Evolutionary conservation across 805 yeast genomes (phyloP).

Genomic region (Candida arabinofermentans): DNA sequence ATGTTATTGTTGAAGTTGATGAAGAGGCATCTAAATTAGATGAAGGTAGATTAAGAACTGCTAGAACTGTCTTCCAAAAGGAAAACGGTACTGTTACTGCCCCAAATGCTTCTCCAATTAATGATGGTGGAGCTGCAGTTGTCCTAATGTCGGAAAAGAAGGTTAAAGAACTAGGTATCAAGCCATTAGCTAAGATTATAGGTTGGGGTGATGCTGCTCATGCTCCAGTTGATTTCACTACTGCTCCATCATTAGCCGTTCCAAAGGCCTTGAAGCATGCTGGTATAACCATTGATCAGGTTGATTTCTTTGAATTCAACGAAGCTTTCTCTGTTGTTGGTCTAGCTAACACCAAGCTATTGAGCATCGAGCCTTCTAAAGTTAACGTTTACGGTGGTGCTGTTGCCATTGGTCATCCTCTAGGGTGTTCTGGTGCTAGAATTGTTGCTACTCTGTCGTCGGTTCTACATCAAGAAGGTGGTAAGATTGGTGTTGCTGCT

Average conservation of each 20-base stretch:
- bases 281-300: conserved; percentile 53
- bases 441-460: conserved; percentile 81
- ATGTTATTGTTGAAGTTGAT: conserved; percentile 63
- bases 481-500: conserved; percentile 90
- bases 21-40: conserved; percentile 81
- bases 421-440: conserved; percentile 96
- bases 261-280: conserved; percentile 96
- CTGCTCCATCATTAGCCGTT: conserved; percentile 91
- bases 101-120: conserved; percentile 92
- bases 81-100: conserved; percentile 97
- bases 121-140: conserved; percentile 98
- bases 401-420: conserved; percentile 91
- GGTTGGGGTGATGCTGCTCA: conserved; percentile 99
- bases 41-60: conserved; percentile 69
- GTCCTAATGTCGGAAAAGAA: conserved; percentile 81
- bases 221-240: conserved; percentile 90
- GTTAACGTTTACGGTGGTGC: conserved; percentile 94
- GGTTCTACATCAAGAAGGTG: conserved; percentile 78
- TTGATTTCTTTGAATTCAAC: conserved; percentile 92
- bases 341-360: conserved; percentile 74
- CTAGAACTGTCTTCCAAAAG: conserved; percentile 92
- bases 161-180: conserved; percentile 79
- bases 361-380: conserved; percentile 58
- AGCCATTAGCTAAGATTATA: conserved; percentile 81
- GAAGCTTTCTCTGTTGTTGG: conserved; percentile 99